Conservation (phyloP, 352 stramenopile species). For the Pythium angustatum region DNA sequence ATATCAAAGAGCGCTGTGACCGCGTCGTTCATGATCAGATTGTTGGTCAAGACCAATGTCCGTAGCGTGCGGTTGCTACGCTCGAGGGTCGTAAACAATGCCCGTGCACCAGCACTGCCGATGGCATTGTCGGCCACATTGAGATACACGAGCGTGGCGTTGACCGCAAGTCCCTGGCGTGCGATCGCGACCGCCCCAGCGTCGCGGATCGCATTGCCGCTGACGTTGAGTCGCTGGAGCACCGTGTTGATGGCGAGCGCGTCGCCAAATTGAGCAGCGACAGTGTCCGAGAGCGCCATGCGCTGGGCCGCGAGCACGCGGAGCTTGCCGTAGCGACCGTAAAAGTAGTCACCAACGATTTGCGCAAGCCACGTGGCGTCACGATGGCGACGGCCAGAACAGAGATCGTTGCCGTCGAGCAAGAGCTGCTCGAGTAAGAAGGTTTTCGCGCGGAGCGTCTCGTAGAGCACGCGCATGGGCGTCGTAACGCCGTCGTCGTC, state of each 20-base stretch:
- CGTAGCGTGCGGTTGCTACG: conserved; percentile 40
- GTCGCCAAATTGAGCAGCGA: conserved; percentile 36
- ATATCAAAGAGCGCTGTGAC: conserved; percentile 32
- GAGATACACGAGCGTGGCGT: conserved; percentile 46
- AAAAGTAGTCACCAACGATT: conserved; percentile 74
- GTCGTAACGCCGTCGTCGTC: not conserved
- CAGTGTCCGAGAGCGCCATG: conserved; percentile 48
- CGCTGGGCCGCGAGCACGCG: conserved; percentile 41
- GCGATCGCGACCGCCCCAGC: conserved; percentile 41
- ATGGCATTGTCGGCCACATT: conserved; percentile 68
- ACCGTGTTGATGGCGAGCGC: conserved; percentile 64
- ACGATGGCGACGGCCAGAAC: conserved; percentile 11
- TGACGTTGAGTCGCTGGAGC: conserved; percentile 52
- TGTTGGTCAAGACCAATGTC: conserved; percentile 62
- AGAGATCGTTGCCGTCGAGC: conserved; percentile 53
- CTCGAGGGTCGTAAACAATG: conserved; percentile 47
- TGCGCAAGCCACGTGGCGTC: conserved; percentile 41
- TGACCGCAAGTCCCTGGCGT: conserved; percentile 39
- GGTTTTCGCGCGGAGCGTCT: conserved; percentile 47
- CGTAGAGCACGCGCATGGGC: conserved; percentile 38
- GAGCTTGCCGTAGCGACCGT: conserved; percentile 65
- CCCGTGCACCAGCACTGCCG: conserved; percentile 43
- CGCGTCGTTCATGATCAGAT: conserved; percentile 59
- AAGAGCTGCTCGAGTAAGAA: conserved; percentile 67
- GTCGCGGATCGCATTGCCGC: conserved; percentile 58